These are phyloP conservation scores for Bipolaris gigantea DNA, from an alignment of 2,329 filamentous ascomycete species.

Conservation along the genomic window DNA sequence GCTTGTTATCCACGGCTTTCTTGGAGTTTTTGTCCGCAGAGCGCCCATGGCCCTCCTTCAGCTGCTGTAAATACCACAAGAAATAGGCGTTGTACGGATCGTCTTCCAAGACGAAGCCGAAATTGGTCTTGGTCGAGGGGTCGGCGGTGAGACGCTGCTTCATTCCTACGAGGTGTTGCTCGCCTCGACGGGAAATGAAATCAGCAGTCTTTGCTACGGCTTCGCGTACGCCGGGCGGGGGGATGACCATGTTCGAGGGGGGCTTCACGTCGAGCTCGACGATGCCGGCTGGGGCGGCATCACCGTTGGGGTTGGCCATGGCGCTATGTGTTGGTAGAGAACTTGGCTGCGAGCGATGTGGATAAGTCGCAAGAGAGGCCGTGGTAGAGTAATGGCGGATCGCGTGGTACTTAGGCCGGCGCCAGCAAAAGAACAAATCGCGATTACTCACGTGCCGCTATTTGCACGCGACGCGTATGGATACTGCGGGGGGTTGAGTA, in stretches of 20 bases:
- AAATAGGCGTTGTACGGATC: slow-evolving; percentile 91
- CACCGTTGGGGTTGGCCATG: slow-evolving; percentile 39
- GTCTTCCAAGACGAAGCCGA: slow-evolving; percentile 77
- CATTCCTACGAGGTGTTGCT: slow-evolving; percentile 77
- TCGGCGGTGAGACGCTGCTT: slow-evolving; percentile 81
- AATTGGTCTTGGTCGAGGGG: slow-evolving; percentile 72
- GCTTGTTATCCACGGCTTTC: slow-evolving; percentile 58
- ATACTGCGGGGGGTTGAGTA: slow-evolving; percentile 2
- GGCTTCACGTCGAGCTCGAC: slow-evolving; percentile 58
- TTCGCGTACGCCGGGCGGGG: slow-evolving; percentile 78
- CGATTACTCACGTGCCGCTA: not conserved
- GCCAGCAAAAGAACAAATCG: slow-evolving; percentile 5
- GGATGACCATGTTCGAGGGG: slow-evolving; percentile 81
- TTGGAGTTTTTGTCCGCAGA: slow-evolving; percentile 16
- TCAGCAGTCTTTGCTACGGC: slow-evolving; percentile 94
- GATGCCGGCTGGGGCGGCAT: slow-evolving; percentile 13
- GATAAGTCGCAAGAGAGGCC: slow-evolving; percentile 4
- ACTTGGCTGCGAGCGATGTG: slow-evolving; percentile 15
- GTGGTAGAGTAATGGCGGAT: not conserved
- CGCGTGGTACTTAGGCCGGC: not conserved
- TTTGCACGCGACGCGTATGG: slow-evolving; percentile 11
- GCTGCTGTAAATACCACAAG: slow-evolving; percentile 84
- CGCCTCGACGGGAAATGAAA: slow-evolving; percentile 73
- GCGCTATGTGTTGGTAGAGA: slow-evolving; percentile 8
- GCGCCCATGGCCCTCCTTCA: slow-evolving; percentile 79